A percentile compares a stretch with the other conserved stretches of the same genome.
Conservation (phyloP, 371 early-diverging fungal genomes). For the Mucor mucedo region DNA sequence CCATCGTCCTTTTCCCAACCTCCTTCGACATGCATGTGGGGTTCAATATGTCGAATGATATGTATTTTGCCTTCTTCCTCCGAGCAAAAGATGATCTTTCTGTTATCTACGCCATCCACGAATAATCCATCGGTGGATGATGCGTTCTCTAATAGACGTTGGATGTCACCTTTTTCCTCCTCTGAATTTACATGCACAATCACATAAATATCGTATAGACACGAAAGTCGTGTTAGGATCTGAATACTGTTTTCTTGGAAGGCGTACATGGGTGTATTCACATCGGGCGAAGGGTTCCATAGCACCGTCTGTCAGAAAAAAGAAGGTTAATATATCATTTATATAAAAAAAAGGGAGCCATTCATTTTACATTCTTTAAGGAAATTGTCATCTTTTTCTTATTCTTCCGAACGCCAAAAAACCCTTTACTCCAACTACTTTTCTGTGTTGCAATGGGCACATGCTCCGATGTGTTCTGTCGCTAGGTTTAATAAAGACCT, state of each 20-base stretch:
- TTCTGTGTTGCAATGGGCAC: background rate
- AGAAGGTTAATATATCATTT: too few relatives aligned
- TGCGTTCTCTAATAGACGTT: slow-evolving; percentile 33
- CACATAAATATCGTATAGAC: slow-evolving; percentile 45
- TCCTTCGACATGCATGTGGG: slow-evolving; percentile 55
- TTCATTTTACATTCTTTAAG: slow-evolving; percentile 46
- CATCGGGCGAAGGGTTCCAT: slow-evolving; percentile 61
- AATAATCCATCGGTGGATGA: slow-evolving; percentile 7
- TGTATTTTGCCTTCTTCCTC: slow-evolving; percentile 57
- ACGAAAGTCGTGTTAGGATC: slow-evolving; percentile 32
- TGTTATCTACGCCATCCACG: slow-evolving; percentile 26
- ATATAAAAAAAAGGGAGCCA: too few relatives aligned
- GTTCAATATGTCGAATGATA: slow-evolving; percentile 55
- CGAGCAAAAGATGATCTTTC: slow-evolving; percentile 46
- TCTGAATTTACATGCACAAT: slow-evolving; percentile 48
- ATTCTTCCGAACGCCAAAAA: slow-evolving; percentile 29
- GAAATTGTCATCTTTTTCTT: slow-evolving; percentile 50
- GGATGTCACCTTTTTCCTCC: slow-evolving; percentile 41
- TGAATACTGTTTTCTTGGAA: slow-evolving; percentile 45
- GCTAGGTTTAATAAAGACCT: too few relatives aligned
- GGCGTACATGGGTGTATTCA: slow-evolving; percentile 49
- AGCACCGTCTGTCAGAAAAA: slow-evolving; percentile 40
- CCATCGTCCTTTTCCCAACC: slow-evolving; percentile 61
- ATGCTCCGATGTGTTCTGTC: background rate
- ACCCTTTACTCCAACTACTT: slow-evolving; percentile 21